These are phyloP conservation scores for Vachellia pachyceras DNA, from an alignment of 306 rosid species.

Conservation along the genomic window DNA sequence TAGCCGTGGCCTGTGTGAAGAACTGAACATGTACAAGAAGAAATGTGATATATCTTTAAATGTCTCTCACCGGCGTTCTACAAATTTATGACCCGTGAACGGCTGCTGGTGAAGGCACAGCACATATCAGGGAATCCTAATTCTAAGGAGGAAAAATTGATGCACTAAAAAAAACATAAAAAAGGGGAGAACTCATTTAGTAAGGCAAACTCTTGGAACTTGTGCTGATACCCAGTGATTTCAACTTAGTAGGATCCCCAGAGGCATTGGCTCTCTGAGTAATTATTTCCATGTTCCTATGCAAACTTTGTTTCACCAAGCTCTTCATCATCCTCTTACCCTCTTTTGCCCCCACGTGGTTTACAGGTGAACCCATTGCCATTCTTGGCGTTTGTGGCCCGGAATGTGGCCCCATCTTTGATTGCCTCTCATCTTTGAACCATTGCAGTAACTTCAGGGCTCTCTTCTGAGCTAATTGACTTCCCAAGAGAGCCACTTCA, in stretches of 20 bases:
- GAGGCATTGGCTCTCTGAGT: conserved; percentile 70
- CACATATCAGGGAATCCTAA: conserved; percentile 17
- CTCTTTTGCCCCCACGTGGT: conserved; percentile 54
- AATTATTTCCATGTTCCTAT: conserved; percentile 85
- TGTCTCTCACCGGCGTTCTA: conserved; percentile 7
- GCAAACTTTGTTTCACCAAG: conserved; percentile 86
- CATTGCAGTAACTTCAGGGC: conserved; percentile 82
- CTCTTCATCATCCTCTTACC: conserved; percentile 91
- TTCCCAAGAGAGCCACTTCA: conserved; percentile 83
- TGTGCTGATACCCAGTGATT: conserved; percentile 80
- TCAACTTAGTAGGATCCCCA: conserved; percentile 61
- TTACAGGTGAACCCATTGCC: conserved; percentile 66
- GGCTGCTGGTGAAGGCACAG: conserved; percentile 20
- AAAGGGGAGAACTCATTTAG: conserved; percentile 34
- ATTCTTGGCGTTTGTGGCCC: conserved; percentile 87
- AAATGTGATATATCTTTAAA: neutral
- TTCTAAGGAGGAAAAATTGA: neutral
- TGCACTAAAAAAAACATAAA: neutral
- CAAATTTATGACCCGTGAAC: neutral
- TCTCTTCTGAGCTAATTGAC: conserved; percentile 83
- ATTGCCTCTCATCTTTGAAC: conserved; percentile 87
- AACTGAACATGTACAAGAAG: neutral
- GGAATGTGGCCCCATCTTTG: conserved; percentile 83
- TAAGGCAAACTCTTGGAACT: conserved; percentile 96
- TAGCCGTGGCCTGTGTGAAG: neutral